phyloP scores from a whole-genome alignment of 31 red algal species.

The Odonthalia washingtoniensis region DNA sequence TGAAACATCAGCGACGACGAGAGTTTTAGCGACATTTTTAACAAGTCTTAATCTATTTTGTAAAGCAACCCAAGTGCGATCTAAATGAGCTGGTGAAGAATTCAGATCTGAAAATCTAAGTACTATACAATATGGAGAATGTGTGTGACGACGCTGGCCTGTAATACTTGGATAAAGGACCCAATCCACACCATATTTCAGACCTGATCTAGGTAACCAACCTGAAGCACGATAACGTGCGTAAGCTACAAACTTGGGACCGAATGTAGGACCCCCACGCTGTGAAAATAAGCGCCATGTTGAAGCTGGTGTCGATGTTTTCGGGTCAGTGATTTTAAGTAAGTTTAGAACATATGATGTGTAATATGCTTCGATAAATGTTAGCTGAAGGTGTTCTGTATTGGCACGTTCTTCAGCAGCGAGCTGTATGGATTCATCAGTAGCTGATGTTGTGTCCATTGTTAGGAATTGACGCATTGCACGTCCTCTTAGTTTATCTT shows the following conservation, averaged over 20 bases:
- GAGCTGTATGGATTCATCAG: not conserved
- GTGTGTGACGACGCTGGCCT: conserved; percentile 52
- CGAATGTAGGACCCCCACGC: conserved; percentile 38
- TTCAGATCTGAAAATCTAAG: conserved; percentile 19
- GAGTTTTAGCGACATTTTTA: conserved; percentile 88
- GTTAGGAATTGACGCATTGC: conserved; percentile 56
- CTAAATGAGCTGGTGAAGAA: conserved; percentile 10
- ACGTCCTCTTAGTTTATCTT: conserved; percentile 45
- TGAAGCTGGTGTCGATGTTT: not conserved
- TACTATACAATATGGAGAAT: conserved; percentile 89
- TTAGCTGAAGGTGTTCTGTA: conserved; percentile 74
- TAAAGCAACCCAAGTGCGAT: conserved; percentile 65
- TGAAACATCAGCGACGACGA: conserved; percentile 56
- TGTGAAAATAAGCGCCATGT: conserved; percentile 50
- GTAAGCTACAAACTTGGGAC: conserved; percentile 67
- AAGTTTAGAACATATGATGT: conserved; percentile 29
- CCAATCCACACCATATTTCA: conserved; percentile 97
- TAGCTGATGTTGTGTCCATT: conserved; percentile 8
- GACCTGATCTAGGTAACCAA: conserved; percentile 83
- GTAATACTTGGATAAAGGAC: conserved; percentile 73
- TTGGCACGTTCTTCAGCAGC: not conserved
- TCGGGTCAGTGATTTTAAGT: conserved; percentile 6
- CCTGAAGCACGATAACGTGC: conserved; percentile 72
- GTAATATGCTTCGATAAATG: conserved; percentile 70
- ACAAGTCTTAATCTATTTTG: conserved; percentile 83